Evolutionary conservation across 352 stramenopile genomes (phyloP), one percentile per base, ranked within the genome.

Genomic region (Phytopythium helicoides): DNA sequence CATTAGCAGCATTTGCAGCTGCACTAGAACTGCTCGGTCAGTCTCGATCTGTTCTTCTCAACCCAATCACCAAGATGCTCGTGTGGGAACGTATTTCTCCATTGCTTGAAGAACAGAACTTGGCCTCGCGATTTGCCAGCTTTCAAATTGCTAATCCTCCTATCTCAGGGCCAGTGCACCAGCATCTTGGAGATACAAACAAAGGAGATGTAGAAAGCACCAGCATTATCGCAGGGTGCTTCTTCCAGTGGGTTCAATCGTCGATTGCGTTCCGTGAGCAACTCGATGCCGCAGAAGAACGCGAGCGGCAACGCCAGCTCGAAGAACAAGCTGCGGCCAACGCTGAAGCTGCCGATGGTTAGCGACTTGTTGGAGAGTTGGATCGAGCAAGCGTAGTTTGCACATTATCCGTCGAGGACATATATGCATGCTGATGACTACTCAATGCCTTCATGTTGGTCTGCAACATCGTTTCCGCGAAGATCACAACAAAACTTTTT

Each of bases 51-150:
- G 52, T 63, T 26, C 40, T 88, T 5, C 64, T 69, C 42, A 89
- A 88, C 36, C 58, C 76, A 3, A 76, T 78, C 41, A 89, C 82
- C 11, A 71, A 75, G 36, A 33, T 74, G 33, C 76, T 78, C 11
- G 63, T 65, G 34, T 93, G 82, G 82, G 73, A 89, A 8, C 81
- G 81, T 37, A 62, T 93, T 15, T 64, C 71, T 1, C 64, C 63
- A 19, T 52, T 86, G 21, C 52, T 93, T 7, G 57, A 56, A 19
- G 74, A 89, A 23, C 25, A 22, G 0, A 47, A 37, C 3, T 40
- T 93, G 8, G 66, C 62, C 33, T 45, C 61, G 3, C 35, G 28
- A 8, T 21, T 75, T 2, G 53, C 64, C n/a, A 58, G 34, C 16
- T 72, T 75, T 19, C 47, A 40, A 2, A 9, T 48, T 5, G 34